Percentiles rank a stretch among this genome's conserved stretches.
These are phyloP conservation scores for Ceratocystis huliohia DNA, from an alignment of 2,329 filamentous ascomycete genomes.

Conservation along the genomic window DNA sequence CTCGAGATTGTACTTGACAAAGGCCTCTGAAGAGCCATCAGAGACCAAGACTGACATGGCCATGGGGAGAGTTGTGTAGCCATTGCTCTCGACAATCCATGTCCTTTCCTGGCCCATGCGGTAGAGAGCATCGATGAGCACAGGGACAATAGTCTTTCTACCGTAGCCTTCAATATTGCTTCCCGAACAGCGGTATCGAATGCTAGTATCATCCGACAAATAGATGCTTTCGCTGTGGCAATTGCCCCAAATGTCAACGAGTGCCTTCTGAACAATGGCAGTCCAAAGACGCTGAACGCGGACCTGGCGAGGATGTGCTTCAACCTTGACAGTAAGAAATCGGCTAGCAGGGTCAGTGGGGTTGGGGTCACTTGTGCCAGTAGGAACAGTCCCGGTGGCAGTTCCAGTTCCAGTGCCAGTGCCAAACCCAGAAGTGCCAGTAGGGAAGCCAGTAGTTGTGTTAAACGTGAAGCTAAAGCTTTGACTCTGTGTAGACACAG, in stretches of 20 bases:
- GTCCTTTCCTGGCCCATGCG: constrained; percentile 10
- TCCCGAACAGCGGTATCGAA: constrained; percentile 14
- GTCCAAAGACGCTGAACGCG: constrained; percentile 12
- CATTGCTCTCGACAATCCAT: constrained; percentile 2
- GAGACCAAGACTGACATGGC: constrained; percentile 8
- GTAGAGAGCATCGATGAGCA: constrained; percentile 14
- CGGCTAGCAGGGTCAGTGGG: background rate
- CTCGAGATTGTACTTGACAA: constrained; percentile 3
- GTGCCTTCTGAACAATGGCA: constrained; percentile 13
- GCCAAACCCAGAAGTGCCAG: background rate
- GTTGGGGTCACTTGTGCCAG: background rate
- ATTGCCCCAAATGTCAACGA: constrained; percentile 18
- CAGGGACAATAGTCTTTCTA: constrained; percentile 13
- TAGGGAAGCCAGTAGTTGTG: background rate
- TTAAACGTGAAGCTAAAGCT: background rate
- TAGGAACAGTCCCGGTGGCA: background rate
- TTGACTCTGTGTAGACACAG: background rate
- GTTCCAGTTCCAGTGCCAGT: constrained; percentile 11
- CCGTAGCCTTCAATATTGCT: constrained; percentile 7
- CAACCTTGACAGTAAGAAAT: constrained; percentile 1
- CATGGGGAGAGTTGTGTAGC: constrained; percentile 10
- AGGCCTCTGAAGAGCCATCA: constrained; percentile 13
- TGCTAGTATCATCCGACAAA: constrained; percentile 5
- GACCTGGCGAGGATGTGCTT: constrained; percentile 15
- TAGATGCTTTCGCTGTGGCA: background rate